Conservation (phyloP, 192 early-diverging fungal species). For the Blastocladiella britannica region DNA sequence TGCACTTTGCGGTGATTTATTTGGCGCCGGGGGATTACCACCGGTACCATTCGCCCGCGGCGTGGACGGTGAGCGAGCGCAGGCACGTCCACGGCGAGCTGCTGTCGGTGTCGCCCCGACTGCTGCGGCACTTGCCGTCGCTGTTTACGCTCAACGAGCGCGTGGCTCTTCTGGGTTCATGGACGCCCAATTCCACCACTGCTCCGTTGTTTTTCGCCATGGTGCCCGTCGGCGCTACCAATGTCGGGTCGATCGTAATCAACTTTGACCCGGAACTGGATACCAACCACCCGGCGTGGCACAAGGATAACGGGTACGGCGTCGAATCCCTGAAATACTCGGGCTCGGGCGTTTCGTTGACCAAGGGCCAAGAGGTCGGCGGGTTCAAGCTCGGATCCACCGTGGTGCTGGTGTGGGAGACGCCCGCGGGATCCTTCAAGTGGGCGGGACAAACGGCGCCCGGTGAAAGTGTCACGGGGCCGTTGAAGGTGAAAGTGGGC, state of each 20-base stretch:
- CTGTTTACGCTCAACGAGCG: constrained; percentile 95
- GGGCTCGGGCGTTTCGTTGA: constrained; percentile 11
- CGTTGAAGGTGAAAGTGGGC: constrained; percentile 63
- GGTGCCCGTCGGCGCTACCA: constrained; percentile 93
- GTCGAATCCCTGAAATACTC: neutral
- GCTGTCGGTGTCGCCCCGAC: constrained; percentile 81
- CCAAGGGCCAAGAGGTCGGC: constrained; percentile 73
- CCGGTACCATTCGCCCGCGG: constrained; percentile 89
- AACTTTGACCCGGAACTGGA: constrained; percentile 73
- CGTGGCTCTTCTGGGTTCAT: constrained; percentile 74
- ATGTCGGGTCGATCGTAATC: constrained; percentile 86
- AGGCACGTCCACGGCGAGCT: constrained; percentile 73
- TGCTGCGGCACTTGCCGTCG: constrained; percentile 61
- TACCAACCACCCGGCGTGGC: constrained; percentile 34
- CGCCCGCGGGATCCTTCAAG: constrained; percentile 51
- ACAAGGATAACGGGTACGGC: neutral
- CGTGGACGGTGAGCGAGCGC: constrained; percentile 72
- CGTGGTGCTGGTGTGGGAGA: constrained; percentile 91
- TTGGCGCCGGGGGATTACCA: constrained; percentile 98
- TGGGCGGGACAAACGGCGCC: constrained; percentile 16
- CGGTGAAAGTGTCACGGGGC: constrained; percentile 31
- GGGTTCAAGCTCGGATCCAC: constrained; percentile 91
- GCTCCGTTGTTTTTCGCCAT: constrained; percentile 91
- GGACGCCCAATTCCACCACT: constrained; percentile 85
- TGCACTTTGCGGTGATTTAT: constrained; percentile 87